Conservation (phyloP, 2,329 filamentous ascomycete genomes). For the Parascedosporium putredinis region DNA sequence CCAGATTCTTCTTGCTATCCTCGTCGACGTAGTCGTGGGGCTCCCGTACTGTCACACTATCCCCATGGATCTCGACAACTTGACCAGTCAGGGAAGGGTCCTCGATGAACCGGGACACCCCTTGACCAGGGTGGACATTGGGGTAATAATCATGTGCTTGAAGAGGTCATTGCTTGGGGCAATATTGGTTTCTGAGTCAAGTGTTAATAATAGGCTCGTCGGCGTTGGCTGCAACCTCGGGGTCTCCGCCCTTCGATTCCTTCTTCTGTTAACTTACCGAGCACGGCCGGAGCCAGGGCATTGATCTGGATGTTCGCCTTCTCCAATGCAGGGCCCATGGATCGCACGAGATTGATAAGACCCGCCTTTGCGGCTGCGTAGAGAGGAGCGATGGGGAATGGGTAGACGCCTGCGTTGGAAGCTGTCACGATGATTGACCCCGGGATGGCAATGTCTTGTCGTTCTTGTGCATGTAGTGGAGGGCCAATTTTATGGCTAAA, state of each 20-base stretch:
- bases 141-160: conserved; percentile 37
- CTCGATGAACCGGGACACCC: conserved; percentile 31
- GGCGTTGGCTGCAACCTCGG: no score
- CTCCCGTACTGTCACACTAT: conserved; percentile 34
- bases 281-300: conserved; percentile 36
- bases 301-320: conserved; percentile 37
- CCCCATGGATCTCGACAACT: conserved; percentile 40
- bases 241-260: background rate
- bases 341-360: conserved; percentile 39
- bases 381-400: conserved; percentile 38
- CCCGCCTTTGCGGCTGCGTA: conserved; percentile 38
- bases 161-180: conserved; percentile 32
- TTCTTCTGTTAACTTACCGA: conserved; percentile 26
- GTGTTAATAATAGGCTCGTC: no score
- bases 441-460: conserved; percentile 18
- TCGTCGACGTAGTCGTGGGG: conserved; percentile 35
- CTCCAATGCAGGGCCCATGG: conserved; percentile 28
- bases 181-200: conserved; percentile 35
- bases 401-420: conserved; percentile 41
- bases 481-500: conserved; percentile 36
- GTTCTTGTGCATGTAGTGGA: conserved; percentile 40
- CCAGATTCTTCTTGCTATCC: conserved; percentile 34
- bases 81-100: conserved; percentile 30
- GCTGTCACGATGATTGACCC: conserved; percentile 42
- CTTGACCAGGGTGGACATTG: conserved; percentile 34